Percentiles rank a stretch among this genome's conserved stretches.
Evolutionary conservation across 2,329 filamentous ascomycete species (phyloP).

Genomic region (Uncinocarpus reesii): DNA sequence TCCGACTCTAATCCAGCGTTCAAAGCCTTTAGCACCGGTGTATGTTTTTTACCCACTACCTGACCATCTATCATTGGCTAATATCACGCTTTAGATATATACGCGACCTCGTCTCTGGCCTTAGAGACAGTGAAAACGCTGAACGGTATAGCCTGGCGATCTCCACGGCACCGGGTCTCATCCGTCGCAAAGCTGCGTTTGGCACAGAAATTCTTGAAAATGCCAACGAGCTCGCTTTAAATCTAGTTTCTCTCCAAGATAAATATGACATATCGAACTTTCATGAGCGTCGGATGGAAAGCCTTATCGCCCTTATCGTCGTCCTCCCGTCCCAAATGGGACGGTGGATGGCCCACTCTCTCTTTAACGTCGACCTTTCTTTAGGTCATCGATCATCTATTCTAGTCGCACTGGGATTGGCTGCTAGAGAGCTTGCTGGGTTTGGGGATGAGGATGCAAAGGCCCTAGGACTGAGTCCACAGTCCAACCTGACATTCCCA

Average conservation of each 20-base stretch:
- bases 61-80: constrained; percentile 9
- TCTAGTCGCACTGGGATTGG: constrained; percentile 69
- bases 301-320: constrained; percentile 70
- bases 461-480: constrained; percentile 24
- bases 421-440: constrained; percentile 75
- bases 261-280: constrained; percentile 75
- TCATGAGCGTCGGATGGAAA: constrained; percentile 61
- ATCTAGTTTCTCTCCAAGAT: constrained; percentile 72
- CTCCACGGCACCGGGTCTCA: constrained; percentile 63
- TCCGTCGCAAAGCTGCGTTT: constrained; percentile 78
- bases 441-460: constrained; percentile 49
- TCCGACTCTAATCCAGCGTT: constrained; percentile 69
- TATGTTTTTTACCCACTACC: constrained; percentile 27
- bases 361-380: constrained; percentile 88
- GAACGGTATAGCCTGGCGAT: constrained; percentile 76
- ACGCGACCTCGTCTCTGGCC: constrained; percentile 65
- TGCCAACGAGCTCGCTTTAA: constrained; percentile 64
- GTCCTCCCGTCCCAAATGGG: constrained; percentile 68
- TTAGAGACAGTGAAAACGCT: constrained; percentile 72
- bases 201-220: constrained; percentile 82
- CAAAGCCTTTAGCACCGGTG: constrained; percentile 75
- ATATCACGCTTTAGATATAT: constrained; percentile 51
- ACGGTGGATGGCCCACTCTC: constrained; percentile 71
- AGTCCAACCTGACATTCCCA: constrained; percentile 52
- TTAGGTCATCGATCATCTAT: constrained; percentile 72